phyloP scores from a whole-genome alignment of 1,284 basidiomycete genomes.

The Earliella scabrosa region DNA sequence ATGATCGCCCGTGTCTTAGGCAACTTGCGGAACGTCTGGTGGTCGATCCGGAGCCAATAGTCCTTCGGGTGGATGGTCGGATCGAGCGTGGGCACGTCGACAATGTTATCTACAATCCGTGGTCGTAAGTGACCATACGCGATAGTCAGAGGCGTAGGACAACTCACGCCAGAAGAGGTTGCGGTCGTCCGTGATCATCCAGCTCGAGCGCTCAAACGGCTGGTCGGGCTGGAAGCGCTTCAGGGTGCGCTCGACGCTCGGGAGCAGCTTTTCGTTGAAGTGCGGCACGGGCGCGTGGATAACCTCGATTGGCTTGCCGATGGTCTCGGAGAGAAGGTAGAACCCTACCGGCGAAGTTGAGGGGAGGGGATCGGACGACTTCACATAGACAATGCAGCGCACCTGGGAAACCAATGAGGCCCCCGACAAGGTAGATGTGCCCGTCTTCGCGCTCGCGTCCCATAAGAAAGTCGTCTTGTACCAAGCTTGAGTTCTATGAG shows the following conservation, averaged over 20 bases:
- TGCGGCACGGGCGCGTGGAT: constrained; percentile 42
- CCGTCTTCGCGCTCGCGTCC: constrained; percentile 41
- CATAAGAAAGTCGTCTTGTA: constrained; percentile 48
- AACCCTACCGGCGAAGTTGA: constrained; percentile 29
- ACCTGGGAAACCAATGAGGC: constrained; percentile 45
- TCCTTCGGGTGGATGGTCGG: constrained; percentile 37
- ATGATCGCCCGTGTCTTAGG: constrained; percentile 41
- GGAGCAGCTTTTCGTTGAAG: constrained; percentile 46
- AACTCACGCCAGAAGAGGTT: constrained; percentile 39
- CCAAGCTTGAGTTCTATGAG: constrained; percentile 29
- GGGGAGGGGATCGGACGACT: neutral
- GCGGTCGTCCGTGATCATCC: constrained; percentile 46
- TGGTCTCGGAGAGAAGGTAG: constrained; percentile 42
- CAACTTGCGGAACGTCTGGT: constrained; percentile 48
- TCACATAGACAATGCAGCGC: neutral
- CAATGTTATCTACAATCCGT: constrained; percentile 34
- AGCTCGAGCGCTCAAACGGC: constrained; percentile 46
- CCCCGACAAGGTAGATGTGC: constrained; percentile 43
- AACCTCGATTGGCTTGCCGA: constrained; percentile 39
- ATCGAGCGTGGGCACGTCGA: constrained; percentile 22
- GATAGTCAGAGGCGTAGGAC: neutral
- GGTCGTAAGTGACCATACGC: neutral
- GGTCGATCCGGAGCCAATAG: constrained; percentile 40
- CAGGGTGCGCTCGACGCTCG: constrained; percentile 45
- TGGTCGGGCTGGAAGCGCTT: constrained; percentile 41